phyloP scores from a whole-genome alignment of 495 filamentous ascomycete genomes.

The Articulospora tetracladia region DNA sequence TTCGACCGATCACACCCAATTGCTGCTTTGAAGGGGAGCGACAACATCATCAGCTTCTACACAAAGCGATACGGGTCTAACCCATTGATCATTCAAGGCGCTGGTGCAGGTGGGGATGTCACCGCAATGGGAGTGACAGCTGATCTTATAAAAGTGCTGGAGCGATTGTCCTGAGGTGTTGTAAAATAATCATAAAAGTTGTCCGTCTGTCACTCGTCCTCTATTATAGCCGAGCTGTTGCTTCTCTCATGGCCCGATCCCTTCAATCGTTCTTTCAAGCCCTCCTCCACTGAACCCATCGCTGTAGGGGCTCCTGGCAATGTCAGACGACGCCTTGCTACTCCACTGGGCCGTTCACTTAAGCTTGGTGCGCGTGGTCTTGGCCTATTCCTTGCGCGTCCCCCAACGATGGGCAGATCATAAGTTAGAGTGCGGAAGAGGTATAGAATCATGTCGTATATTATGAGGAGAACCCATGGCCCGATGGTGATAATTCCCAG shows the following conservation, averaged over 20 bases:
- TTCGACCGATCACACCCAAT: constrained; percentile 81
- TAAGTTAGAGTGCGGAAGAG: constrained; percentile 53
- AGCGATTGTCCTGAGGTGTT: constrained; percentile 13
- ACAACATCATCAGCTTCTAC: constrained; percentile 98
- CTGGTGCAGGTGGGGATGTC: constrained; percentile 89
- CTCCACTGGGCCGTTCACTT: constrained; percentile 53
- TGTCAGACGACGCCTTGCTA: constrained; percentile 41
- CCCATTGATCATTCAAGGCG: constrained; percentile 90
- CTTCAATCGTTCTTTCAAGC: constrained; percentile 18
- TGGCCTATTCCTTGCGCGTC: constrained; percentile 56
- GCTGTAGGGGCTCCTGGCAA: constrained; percentile 13
- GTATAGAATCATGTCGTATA: constrained; percentile 68
- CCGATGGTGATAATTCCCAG: constrained; percentile 60
- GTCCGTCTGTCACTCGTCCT: constrained; percentile 10
- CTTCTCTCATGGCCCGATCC: constrained; percentile 7
- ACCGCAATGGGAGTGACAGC: constrained; percentile 94
- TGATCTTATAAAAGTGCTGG: constrained; percentile 82
- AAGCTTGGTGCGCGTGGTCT: constrained; percentile 63
- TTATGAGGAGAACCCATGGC: constrained; percentile 61
- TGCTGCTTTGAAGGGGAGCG: constrained; percentile 89
- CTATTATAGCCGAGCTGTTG: constrained; percentile 7
- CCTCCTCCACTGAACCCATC: constrained; percentile 10
- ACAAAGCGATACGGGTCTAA: constrained; percentile 88
- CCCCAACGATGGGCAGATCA: constrained; percentile 59
- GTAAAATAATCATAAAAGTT: constrained; percentile 13